Conservation (phyloP, 2,329 filamentous ascomycete genomes). For the Colletotrichum karsti region DNA sequence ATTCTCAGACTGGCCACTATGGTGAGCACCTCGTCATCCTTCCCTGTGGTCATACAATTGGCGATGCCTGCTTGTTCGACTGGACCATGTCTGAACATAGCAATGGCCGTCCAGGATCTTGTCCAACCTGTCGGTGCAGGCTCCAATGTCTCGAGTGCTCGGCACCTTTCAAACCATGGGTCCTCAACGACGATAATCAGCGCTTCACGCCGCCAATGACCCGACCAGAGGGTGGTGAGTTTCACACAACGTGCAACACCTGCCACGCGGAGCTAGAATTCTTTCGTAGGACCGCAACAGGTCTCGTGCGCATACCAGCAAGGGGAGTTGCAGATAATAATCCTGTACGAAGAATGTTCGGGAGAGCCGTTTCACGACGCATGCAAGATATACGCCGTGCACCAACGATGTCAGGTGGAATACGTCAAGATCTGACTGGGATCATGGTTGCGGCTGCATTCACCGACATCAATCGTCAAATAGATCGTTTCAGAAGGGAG, state of each 20-base stretch:
- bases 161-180: background rate
- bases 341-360: no score
- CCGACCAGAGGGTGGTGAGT: background rate
- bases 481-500: background rate
- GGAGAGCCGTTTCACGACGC: no score
- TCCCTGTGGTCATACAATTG: constrained; percentile 2
- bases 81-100: background rate
- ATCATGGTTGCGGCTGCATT: background rate
- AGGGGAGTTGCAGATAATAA: no score
- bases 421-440: no score
- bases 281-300: no score
- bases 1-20: background rate
- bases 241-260: background rate
- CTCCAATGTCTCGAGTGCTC: background rate
- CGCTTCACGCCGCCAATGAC: background rate
- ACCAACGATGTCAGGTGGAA: no score
- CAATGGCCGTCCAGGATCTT: background rate
- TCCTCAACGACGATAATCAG: background rate
- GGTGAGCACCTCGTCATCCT: background rate
- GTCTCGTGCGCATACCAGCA: no score
- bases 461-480: background rate
- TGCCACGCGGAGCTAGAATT: background rate
- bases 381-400: no score
- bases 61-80: background rate
- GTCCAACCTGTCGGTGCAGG: background rate